A percentile compares a stretch with the other conserved stretches of the same genome.
Conservation (phyloP, 2,329 filamentous ascomycete species). For the Aspergillus floridensis region DNA sequence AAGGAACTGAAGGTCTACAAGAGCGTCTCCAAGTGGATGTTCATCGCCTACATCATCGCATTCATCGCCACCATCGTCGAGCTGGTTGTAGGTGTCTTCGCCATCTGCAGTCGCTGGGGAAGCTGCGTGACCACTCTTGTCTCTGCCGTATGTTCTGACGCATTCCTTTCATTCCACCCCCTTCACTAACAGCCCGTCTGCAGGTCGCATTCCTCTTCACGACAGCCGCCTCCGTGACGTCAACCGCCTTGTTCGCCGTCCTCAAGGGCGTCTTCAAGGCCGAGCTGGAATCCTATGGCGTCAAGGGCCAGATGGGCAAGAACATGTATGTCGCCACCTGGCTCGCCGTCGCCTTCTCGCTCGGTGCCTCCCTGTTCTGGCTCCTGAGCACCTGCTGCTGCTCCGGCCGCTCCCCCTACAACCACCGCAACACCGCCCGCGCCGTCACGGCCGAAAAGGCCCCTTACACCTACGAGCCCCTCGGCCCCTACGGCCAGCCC, state of each 20-base stretch:
- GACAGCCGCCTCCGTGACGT: conserved; percentile 66
- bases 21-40: conserved; percentile 75
- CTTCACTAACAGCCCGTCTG: conserved; percentile 25
- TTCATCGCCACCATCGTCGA: conserved; percentile 68
- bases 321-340: conserved; percentile 71
- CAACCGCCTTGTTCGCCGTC: conserved; percentile 70
- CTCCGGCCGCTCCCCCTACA: conserved; percentile 59
- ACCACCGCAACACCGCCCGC: conserved; percentile 42
- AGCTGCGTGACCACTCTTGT: conserved; percentile 80
- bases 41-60: conserved; percentile 74
- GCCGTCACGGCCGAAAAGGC: conserved; percentile 57
- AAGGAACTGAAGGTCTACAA: conserved; percentile 70
- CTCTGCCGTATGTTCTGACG: conserved; percentile 56
- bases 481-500: conserved; percentile 33
- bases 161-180: conserved; percentile 32
- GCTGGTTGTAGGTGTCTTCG: conserved; percentile 74
- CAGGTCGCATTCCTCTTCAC: conserved; percentile 56
- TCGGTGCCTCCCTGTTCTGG: conserved; percentile 84
- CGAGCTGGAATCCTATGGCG: conserved; percentile 68
- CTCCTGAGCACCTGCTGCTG: conserved; percentile 90
- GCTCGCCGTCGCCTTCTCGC: conserved; percentile 74
- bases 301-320: conserved; percentile 64
- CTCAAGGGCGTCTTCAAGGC: conserved; percentile 67
- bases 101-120: conserved; percentile 77
- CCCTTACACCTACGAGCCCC: conserved; percentile 60